Evolutionary conservation across 257 asterid species (phyloP).

Genomic region (Gentiana macrophylla): DNA sequence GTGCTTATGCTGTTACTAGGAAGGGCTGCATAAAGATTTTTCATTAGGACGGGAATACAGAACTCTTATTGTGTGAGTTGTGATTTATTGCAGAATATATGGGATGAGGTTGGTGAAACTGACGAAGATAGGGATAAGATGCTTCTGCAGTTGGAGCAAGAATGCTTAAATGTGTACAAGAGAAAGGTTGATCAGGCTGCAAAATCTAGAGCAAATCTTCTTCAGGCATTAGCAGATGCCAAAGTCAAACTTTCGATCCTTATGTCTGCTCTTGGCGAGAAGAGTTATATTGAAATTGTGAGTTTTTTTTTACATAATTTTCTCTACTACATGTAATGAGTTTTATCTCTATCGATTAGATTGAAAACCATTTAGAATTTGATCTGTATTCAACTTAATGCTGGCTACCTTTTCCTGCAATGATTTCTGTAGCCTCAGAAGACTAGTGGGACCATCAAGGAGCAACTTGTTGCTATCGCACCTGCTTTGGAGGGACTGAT

Average conservation of each 20-base stretch:
- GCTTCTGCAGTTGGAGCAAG: slow-evolving; percentile 87
- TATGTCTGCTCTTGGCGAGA: slow-evolving; percentile 76
- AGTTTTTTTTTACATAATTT: slow-evolving; percentile 16
- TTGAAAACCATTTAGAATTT: no score
- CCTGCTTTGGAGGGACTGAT: slow-evolving; percentile 79
- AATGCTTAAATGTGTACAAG: slow-evolving; percentile 88
- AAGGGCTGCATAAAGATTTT: no score
- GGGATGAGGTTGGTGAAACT: slow-evolving; percentile 96
- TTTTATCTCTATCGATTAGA: background rate
- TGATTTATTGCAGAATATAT: slow-evolving; percentile 52
- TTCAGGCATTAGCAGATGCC: slow-evolving; percentile 85
- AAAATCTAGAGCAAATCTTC: slow-evolving; percentile 70
- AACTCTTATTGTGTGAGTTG: background rate
- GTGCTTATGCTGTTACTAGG: background rate
- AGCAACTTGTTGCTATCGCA: slow-evolving; percentile 86
- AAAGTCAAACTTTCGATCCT: slow-evolving; percentile 84
- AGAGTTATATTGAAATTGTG: slow-evolving; percentile 61
- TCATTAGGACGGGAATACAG: background rate
- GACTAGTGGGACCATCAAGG: slow-evolving; percentile 92
- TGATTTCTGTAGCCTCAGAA: slow-evolving; percentile 63
- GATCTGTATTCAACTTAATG: no score
- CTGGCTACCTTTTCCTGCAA: background rate
- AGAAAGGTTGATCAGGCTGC: slow-evolving; percentile 90
- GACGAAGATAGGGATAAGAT: slow-evolving; percentile 80
- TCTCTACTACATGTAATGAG: background rate